Base-by-base conservation (phyloP, 352 stramenopile species). In the Thalassiosira hispida region DNA sequence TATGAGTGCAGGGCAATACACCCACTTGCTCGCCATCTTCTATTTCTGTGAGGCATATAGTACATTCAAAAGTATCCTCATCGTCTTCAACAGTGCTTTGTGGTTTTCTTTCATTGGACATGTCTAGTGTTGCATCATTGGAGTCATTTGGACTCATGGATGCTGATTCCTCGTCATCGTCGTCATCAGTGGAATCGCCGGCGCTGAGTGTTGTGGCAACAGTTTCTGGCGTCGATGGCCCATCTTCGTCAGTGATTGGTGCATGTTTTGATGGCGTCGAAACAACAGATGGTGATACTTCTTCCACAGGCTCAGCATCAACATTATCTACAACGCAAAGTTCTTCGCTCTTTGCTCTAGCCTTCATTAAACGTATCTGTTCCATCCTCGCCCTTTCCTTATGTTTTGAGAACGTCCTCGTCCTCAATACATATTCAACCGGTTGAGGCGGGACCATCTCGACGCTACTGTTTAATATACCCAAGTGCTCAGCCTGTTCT, bases 1-100 rank as follows among this genome's bases (percentile, higher is more conserved):
- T 87, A 74, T 97, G 95, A 35, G 91, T 90, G 81, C 95, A 97
- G 0, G 88, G 85, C 46, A 97, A 55, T 23, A 66, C 57, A 33
- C 84, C 83, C 40, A 90, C 73, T 42, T 75, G 55, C 25, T 90
- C 81, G 7, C 78, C 85, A 73, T 88, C 72, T 75, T 81, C 69
- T 40, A 91, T 64, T 16, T 71, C 46, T 18, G 51, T 68, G 12
- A 89, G 51, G 44, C 85, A 91, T 47, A 91, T 89, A 38, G 78
- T 76, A 40, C 85, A 91, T 35, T 79, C 67, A 23, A 73, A 51
- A 46, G 64, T 55, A 7, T 88, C 78, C 33, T 51, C 53, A 44
- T 79, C 46, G 11, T 74, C 70, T 9, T 3, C 3, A 38, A 3
- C 3, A 38, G 31, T 8, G n/a, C n/a, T n/a, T n/a, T n/a, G 8